Percentiles rank a stretch among this genome's conserved stretches.
phyloP scores from a whole-genome alignment of 1,284 basidiomycete genomes.

The Irpex sp. region DNA sequence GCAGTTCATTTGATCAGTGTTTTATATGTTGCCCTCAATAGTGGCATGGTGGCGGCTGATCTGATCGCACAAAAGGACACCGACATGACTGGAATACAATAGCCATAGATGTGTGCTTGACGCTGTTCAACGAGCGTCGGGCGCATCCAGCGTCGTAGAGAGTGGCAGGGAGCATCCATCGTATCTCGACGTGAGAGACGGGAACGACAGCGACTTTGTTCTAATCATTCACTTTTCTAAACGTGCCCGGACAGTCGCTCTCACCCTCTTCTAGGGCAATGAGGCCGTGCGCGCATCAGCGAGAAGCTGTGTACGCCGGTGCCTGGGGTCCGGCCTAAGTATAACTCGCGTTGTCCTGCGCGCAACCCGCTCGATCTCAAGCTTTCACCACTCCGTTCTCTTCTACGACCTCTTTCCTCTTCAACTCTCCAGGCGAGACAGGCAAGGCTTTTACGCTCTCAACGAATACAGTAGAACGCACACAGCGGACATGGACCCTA shows the following conservation, averaged over 20 bases:
- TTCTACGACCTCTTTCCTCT: conserved; percentile 2
- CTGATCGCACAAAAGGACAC: background rate
- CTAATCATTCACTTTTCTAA: background rate
- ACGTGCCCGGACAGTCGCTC: background rate
- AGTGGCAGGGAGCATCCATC: background rate
- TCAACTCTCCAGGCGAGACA: conserved; percentile 11
- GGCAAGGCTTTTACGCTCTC: conserved; percentile 11
- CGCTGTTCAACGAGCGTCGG: background rate
- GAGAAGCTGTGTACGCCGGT: background rate
- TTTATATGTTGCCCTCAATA: background rate
- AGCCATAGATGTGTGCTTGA: background rate
- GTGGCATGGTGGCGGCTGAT: background rate
- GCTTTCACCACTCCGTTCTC: conserved; percentile 1
- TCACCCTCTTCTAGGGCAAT: background rate
- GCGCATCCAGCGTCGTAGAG: too few relatives aligned
- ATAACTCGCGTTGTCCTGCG: conserved; percentile 3
- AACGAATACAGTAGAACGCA: conserved; percentile 1
- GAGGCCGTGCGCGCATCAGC: background rate
- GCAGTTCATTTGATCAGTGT: background rate
- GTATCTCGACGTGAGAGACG: background rate
- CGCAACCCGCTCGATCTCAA: background rate
- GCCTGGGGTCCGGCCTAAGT: conserved; percentile 4
- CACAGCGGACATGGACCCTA: conserved; percentile 35
- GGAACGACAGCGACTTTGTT: background rate
- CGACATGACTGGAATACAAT: too few relatives aligned